Base-by-base conservation (phyloP, 2,329 filamentous ascomycete species). In the Penicillium sp. region DNA sequence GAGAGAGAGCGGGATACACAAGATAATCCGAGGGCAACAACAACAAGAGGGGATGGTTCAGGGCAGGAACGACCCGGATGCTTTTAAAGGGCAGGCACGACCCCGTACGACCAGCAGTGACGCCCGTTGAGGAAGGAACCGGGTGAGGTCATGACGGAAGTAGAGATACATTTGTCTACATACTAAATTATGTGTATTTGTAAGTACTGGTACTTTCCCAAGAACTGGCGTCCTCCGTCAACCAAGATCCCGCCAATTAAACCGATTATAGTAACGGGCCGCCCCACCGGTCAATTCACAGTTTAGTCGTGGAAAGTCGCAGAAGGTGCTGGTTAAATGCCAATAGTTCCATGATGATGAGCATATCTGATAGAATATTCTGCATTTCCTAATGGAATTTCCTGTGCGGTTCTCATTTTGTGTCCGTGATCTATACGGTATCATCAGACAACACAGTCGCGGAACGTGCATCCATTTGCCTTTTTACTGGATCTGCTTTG, bases 231-330 rank as follows among this genome's bases (percentile, higher is more conserved):
- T 9, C 14, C 6, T 6, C 28, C 33, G 8, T 10, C 26, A 21
- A 5, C 26, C n/a, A 7, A 40, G 10, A 13, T 18, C 28, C 47
- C 36, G 16, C 37, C 47, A 42, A 50, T 42, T 16, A 43, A 45
- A 28, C 9, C 40, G n/a, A 3, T 9, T 26, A 31, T 3, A 53
- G 48, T 52, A 33, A 45, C 10, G 24, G 16, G 18, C 8, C 3
- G n/a, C 34, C 34, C 36, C 33, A 39, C 37, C 23, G 23, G 42
- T 29, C 46, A 14, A 37, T 36, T 48, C 45, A 5, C 31, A 23
- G 31, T 14, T 48, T 39, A 39, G 31, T 54, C 49, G n/a, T 55
- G 40, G 55, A 54, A 58, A 52, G 50, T 58, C 51, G 44, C 42
- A 54, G 50, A 51, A 54, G 19, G 9, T 7, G n/a, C n/a, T n/a